Percentiles rank a stretch among this genome's conserved stretches.
Conservation (phyloP, 2,329 filamentous ascomycete species). For the Penicillium decumbens region DNA sequence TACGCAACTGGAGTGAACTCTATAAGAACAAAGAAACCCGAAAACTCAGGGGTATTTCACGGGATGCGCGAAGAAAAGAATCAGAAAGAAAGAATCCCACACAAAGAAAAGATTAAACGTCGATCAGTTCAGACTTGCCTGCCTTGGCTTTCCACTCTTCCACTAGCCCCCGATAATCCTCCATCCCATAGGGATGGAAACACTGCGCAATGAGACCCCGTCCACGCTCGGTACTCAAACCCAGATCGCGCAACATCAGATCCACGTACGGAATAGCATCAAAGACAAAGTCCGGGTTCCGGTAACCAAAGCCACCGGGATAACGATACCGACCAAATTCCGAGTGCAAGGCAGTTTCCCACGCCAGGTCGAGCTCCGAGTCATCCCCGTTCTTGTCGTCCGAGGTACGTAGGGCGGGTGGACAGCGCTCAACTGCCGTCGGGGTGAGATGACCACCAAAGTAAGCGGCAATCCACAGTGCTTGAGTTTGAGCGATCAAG, state of each 20-base stretch:
- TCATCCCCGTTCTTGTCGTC: slow-evolving; percentile 14
- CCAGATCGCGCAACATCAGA: slow-evolving; percentile 61
- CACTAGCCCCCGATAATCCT: slow-evolving; percentile 42
- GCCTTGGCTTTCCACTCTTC: slow-evolving; percentile 35
- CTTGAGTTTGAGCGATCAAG: slow-evolving; percentile 46
- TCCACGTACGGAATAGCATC: slow-evolving; percentile 72
- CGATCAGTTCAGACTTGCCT: not conserved
- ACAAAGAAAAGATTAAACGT: not conserved
- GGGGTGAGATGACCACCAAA: slow-evolving; percentile 51
- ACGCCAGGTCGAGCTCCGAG: slow-evolving; percentile 37
- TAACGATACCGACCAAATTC: slow-evolving; percentile 68
- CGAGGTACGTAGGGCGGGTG: slow-evolving; percentile 12
- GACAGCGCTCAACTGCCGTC: slow-evolving; percentile 22
- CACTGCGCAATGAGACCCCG: slow-evolving; percentile 29
- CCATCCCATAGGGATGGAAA: slow-evolving; percentile 36
- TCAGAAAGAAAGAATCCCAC: too few relatives aligned
- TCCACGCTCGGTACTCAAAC: slow-evolving; percentile 48
- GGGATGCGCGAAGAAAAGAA: slow-evolving; percentile 8
- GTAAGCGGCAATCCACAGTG: slow-evolving; percentile 63
- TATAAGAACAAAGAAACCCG: not conserved
- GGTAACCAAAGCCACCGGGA: slow-evolving; percentile 54
- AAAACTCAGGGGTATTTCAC: slow-evolving; percentile 14
- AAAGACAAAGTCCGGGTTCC: slow-evolving; percentile 62
- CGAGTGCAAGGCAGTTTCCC: slow-evolving; percentile 59
- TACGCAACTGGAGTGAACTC: not conserved